Conservation (phyloP, 2,329 filamentous ascomycete species). For the Colletotrichum noveboracense region DNA sequence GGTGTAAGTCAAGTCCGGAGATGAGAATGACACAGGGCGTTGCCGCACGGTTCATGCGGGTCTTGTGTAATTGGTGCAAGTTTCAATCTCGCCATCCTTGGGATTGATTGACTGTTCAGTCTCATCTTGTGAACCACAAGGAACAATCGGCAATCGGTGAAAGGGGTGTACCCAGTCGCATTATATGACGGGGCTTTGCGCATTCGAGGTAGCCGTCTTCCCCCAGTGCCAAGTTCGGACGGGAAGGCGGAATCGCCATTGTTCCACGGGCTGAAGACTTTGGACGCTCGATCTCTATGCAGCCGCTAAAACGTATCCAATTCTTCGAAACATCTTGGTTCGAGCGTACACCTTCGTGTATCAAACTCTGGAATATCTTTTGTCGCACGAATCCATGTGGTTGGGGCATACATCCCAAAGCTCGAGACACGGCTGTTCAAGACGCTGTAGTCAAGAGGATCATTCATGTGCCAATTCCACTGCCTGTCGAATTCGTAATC, state of each 20-base stretch:
- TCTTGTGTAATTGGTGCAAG: background rate
- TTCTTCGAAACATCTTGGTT: background rate
- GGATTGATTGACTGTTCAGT: too few species aligned
- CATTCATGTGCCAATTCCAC: too few species aligned
- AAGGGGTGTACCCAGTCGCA: too few species aligned
- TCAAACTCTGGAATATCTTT: background rate
- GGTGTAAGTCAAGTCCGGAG: background rate
- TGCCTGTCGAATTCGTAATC: rapidly evolving
- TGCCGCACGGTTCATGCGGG: rapidly evolving
- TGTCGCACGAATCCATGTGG: background rate
- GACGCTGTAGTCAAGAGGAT: too few species aligned
- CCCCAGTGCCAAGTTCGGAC: rapidly evolving
- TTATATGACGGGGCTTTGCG: background rate
- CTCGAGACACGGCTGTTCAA: too few species aligned
- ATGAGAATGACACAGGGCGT: background rate
- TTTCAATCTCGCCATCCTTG: too few species aligned
- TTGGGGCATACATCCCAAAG: background rate
- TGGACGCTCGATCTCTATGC: rapidly evolving
- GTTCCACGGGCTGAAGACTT: rapidly evolving
- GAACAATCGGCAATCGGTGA: too few species aligned
- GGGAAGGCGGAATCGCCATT: background rate
- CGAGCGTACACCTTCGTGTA: background rate
- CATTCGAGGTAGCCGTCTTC: too few species aligned
- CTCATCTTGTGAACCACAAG: too few species aligned
- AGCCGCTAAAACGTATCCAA: background rate